Evolutionary conservation across 2,329 filamentous ascomycete species (phyloP), one percentile per base, ranked within the genome.

Genomic region (Fusarium brachygibbosum): DNA sequence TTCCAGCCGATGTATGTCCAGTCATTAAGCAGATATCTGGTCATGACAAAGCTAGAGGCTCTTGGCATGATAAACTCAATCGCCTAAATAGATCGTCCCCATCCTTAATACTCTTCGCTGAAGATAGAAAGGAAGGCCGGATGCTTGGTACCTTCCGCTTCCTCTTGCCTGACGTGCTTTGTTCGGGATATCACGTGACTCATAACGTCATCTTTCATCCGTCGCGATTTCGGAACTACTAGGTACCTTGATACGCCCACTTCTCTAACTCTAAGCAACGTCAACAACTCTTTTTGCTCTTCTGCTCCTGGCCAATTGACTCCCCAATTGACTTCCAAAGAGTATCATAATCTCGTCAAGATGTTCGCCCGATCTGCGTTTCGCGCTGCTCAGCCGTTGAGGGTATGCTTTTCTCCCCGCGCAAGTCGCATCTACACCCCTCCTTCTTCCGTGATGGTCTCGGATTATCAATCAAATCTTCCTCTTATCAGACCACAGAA

Each of bases 321-420:
- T 68, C 29, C 69, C 17, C 74, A 74, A 75, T 76, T 68, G 69
- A 55, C 51, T 49, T 63, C 29, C 49, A 25, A 37, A 37, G 45
- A 72, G 46, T 45, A 71, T 66, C 44, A 53, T 53, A 62, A 68
- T 52, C 51, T 49, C 63, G 41, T 58, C 70, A 87, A 77, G 71
- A 91, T 93, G 89, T 91, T 93, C 76, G 85, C 90, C 66, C 85
- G 90, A 83, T 85, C 88, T 75, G 83, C 84, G 69, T 85, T 91
- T 77, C 86, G 90, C 77, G 86, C 85, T 73, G 86, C 86, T 55
- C 88, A 89, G 82, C 89, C 90, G 71, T 79, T 92, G 71, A 86
- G 86, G 82, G 90, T 92, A 82, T 77, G 87, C 74, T 58, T 35
- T 14, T 28, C 29, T 21, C 5, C 60, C 25, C 12, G 21, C 37